Percentiles rank a stretch among this genome's conserved stretches.
phyloP scores from a whole-genome alignment of 345 rosid genomes.

The Odontarrhena argentea region DNA sequence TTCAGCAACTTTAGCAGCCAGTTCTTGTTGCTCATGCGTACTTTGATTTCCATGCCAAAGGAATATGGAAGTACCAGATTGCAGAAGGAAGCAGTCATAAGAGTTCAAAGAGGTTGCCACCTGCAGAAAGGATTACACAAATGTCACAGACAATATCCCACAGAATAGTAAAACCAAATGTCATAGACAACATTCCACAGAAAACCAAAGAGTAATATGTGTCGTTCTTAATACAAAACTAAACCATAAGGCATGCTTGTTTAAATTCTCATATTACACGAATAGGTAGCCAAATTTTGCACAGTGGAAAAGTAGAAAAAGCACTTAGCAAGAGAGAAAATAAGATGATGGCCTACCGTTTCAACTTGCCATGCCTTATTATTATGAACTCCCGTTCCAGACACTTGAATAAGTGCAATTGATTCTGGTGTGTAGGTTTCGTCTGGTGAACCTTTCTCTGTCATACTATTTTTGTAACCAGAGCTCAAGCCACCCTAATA shows the following conservation, averaged over 20 bases:
- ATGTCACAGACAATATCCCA: conserved; percentile 16
- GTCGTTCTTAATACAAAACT: conserved; percentile 14
- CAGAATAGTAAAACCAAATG: conserved; percentile 6
- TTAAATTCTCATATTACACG: conserved; percentile 6
- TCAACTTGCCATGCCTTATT: conserved; percentile 83
- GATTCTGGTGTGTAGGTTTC: conserved; percentile 71
- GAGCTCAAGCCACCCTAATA: conserved; percentile 92
- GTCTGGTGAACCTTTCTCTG: conserved; percentile 65
- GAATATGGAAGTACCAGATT: conserved; percentile 85
- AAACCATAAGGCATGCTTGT: conserved; percentile 2
- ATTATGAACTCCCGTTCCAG: conserved; percentile 79
- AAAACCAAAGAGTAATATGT: conserved; percentile 7
- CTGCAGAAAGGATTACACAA: conserved; percentile 46
- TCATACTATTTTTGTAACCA: conserved; percentile 71
- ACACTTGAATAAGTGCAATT: conserved; percentile 79
- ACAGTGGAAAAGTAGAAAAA: conserved; percentile 24
- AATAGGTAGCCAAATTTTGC: conserved; percentile 1
- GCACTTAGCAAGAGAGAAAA: conserved; percentile 13
- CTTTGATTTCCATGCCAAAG: conserved; percentile 91
- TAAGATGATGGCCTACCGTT: conserved; percentile 51
- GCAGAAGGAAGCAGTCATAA: conserved; percentile 82
- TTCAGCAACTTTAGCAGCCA: conserved; percentile 82
- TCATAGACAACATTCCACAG: conserved; percentile 10
- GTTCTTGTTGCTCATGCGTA: conserved; percentile 82
- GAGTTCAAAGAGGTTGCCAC: conserved; percentile 87